A percentile compares a stretch with the other conserved stretches of the same genome.
Evolutionary conservation across 1,284 basidiomycete species (phyloP).

Genomic region (Athelia psychrophila): DNA sequence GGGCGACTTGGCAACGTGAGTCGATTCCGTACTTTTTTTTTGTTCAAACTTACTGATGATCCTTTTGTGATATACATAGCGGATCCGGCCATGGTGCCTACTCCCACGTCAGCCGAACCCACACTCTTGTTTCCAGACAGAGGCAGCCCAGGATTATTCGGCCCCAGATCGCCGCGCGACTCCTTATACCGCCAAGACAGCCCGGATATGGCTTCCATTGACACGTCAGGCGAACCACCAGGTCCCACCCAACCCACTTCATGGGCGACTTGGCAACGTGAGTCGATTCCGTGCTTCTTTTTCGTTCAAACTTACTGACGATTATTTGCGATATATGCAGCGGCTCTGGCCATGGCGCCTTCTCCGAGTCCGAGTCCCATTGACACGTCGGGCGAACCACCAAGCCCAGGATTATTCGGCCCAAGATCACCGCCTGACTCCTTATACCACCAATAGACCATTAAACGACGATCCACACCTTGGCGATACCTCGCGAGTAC

Average conservation of each 20-base stretch:
- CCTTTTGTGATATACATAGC: slow-evolving; percentile 34
- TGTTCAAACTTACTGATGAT: slow-evolving; percentile 7
- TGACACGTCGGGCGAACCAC: slow-evolving; percentile 45
- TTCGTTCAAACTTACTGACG: slow-evolving; percentile 7
- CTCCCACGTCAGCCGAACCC: slow-evolving; percentile 47
- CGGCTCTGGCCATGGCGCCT: slow-evolving; percentile 43
- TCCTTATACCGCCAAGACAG: slow-evolving; percentile 18
- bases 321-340: slow-evolving; percentile 29
- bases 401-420: slow-evolving; percentile 65
- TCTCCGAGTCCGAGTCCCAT: too few species aligned
- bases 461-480: not conserved
- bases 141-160: slow-evolving; percentile 60
- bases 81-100: slow-evolving; percentile 43
- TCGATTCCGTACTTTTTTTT: slow-evolving; percentile 15
- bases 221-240: not conserved
- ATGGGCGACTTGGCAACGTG: slow-evolving; percentile 55
- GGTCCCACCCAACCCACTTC: slow-evolving; percentile 3
- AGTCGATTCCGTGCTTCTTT: slow-evolving; percentile 26
- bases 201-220: too few species aligned
- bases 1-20: slow-evolving; percentile 73
- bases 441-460: too few species aligned
- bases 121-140: slow-evolving; percentile 51
- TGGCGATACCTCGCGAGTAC: not conserved
- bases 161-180: slow-evolving; percentile 52
- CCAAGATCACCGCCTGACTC: slow-evolving; percentile 53